Evolutionary conservation across 176 grass and related monocot species (phyloP), one percentile per base, ranked within the genome.

Genomic region (Raddia distichophylla): DNA sequence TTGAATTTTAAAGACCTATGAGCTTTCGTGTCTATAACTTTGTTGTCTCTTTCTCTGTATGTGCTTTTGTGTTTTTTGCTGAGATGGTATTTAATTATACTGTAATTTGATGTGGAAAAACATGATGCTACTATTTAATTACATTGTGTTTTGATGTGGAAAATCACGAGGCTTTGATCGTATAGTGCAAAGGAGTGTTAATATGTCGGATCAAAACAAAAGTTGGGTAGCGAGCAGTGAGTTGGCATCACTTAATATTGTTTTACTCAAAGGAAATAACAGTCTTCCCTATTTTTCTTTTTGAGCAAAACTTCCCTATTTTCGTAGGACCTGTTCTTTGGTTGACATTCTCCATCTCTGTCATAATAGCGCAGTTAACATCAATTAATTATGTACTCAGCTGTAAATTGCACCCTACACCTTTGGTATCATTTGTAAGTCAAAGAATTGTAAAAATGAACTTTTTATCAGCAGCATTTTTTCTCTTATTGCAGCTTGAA

Each of bases 401-500:
- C 55, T 69, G 73, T 87, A 20, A 77, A 63, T 63, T 54, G 12
- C 5, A 2, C 6, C 44, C 15, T 87, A 7, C 37, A 45, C 17
- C 37, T 56, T 12, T 49, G 20, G 20, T 43, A 73, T 63, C 20
- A 42, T 74, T 58, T 61, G n/a, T 73, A 46, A 15, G 51, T 52
- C 40, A 32, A 20, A 4, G 35, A 17, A 4, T 60, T 14, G 32
- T 67, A 10, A 52, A 52, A 45, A 64, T 43, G 13, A 52, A 54
- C 51, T 42, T 64, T 71, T 82, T 83, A 59, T 82, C 51, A 34
- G 67, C 58, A 61, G 12, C 67, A 72, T 82, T 75, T 77, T 44
- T 4, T 50, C 63, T 56, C 19, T 64, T 18, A 18, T 84, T 87
- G 18, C 94, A 97, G 94, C 64, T 92, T 92, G 86, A 87, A 92